Evolutionary conservation across 768 basidiomycete species (phyloP).

Genomic region (Xerocomellus intermedius): DNA sequence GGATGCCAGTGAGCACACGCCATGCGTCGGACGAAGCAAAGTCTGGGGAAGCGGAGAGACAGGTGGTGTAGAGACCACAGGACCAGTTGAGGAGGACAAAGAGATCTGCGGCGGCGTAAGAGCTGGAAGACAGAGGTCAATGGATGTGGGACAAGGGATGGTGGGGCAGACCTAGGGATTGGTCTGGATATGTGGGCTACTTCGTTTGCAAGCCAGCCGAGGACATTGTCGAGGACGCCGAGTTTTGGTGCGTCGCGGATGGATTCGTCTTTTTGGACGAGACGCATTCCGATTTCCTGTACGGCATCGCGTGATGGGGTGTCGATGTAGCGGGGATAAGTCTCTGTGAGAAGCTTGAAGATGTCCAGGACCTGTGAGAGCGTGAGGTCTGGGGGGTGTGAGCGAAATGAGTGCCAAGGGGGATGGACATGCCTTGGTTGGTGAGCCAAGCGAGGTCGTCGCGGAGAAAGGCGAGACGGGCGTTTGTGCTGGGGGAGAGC

Average conservation of each 20-base stretch:
- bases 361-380: constrained; percentile 65
- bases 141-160: neutral
- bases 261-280: constrained; percentile 64
- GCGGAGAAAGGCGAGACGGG: constrained; percentile 55
- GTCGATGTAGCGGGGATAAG: constrained; percentile 80
- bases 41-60: constrained; percentile 42
- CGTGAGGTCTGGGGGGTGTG: constrained; percentile 48
- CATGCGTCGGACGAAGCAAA: constrained; percentile 50
- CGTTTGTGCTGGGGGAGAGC: constrained; percentile 52
- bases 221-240: constrained; percentile 65
- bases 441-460: constrained; percentile 60
- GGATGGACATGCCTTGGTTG: constrained; percentile 48
- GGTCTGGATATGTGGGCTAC: constrained; percentile 55
- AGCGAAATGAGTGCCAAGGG: neutral
- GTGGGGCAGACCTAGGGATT: constrained; percentile 51
- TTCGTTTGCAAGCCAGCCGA: constrained; percentile 76
- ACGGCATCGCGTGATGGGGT: constrained; percentile 67
- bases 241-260: constrained; percentile 41
- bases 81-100: constrained; percentile 75
- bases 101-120: constrained; percentile 57
- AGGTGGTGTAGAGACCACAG: constrained; percentile 57
- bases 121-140: constrained; percentile 30
- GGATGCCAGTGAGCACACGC: constrained; percentile 49
- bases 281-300: constrained; percentile 59
- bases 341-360: constrained; percentile 69